Conservation (phyloP, 345 rosid species). For the Pistacia vera region DNA sequence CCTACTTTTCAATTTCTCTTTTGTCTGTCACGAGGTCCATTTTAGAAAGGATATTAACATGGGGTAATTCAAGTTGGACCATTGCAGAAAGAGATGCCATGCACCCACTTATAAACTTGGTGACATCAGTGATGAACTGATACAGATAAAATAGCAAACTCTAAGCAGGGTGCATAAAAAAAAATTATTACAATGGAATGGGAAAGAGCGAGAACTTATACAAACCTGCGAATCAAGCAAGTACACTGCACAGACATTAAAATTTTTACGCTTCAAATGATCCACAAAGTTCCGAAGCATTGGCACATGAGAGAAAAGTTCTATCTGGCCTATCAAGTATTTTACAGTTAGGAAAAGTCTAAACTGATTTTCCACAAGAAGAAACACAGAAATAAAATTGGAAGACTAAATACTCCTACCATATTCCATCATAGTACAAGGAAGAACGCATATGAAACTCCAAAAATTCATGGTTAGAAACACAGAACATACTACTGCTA, state of each 20-base stretch:
- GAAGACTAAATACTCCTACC: not conserved
- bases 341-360: slow-evolving; percentile 83
- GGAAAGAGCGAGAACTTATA: not conserved
- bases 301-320: slow-evolving; percentile 21
- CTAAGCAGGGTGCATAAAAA: slow-evolving; percentile 12
- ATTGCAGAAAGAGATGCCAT: slow-evolving; percentile 97
- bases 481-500: not conserved
- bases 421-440: not conserved
- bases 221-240: slow-evolving; percentile 94
- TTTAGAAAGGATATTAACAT: slow-evolving; percentile 84
- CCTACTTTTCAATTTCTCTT: slow-evolving; percentile 70
- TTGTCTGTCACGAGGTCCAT: slow-evolving; percentile 87
- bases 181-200: not conserved
- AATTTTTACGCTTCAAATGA: slow-evolving; percentile 81
- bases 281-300: slow-evolving; percentile 88
- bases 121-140: slow-evolving; percentile 88
- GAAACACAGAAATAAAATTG: not conserved
- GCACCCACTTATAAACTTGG: slow-evolving; percentile 94
- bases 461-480: not conserved
- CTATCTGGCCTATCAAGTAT: too few relatives aligned
- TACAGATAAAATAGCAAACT: slow-evolving; percentile 19
- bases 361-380: not conserved
- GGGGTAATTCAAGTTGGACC: slow-evolving; percentile 93
- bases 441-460: not conserved
- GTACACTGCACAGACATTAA: slow-evolving; percentile 83